Conservation (phyloP, 1,284 basidiomycete species). For the Apiotrichum sp. region DNA sequence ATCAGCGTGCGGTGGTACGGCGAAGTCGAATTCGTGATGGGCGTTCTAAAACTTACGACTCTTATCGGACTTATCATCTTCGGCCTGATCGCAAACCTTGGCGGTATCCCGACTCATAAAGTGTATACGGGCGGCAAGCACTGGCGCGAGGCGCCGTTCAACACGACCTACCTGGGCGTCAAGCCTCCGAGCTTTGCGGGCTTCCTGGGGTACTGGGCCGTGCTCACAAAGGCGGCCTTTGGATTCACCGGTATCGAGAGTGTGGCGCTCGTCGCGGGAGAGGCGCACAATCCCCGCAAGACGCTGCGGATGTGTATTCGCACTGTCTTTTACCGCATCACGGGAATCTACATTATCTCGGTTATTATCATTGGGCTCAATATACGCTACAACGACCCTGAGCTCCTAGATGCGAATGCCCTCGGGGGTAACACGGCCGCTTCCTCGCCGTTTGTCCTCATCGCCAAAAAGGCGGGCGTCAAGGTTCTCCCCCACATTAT, state of each 20-base stretch:
- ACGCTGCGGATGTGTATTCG: constrained; percentile 56
- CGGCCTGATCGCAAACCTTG: constrained; percentile 64
- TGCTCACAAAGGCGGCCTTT: constrained; percentile 46
- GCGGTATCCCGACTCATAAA: constrained; percentile 57
- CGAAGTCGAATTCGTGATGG: constrained; percentile 37
- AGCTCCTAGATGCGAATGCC: constrained; percentile 50
- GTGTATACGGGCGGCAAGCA: constrained; percentile 32
- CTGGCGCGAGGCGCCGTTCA: constrained; percentile 23
- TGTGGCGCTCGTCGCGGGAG: constrained; percentile 46
- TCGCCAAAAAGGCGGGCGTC: constrained; percentile 60
- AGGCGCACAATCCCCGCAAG: constrained; percentile 55
- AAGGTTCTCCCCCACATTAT: constrained; percentile 60
- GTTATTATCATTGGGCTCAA: constrained; percentile 34
- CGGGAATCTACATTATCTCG: constrained; percentile 52
- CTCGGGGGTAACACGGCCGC: constrained; percentile 55
- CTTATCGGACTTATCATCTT: constrained; percentile 49
- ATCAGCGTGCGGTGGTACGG: constrained; percentile 27
- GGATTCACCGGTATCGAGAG: constrained; percentile 41
- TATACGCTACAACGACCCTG: constrained; percentile 32
- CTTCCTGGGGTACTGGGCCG: constrained; percentile 59
- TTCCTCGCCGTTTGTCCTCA: constrained; percentile 75
- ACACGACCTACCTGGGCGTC: constrained; percentile 17
- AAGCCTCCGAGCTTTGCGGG: background rate
- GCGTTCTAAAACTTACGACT: background rate
- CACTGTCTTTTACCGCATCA: constrained; percentile 66